Base-by-base conservation (phyloP, 495 filamentous ascomycete genomes). In the Neurospora sp. region DNA sequence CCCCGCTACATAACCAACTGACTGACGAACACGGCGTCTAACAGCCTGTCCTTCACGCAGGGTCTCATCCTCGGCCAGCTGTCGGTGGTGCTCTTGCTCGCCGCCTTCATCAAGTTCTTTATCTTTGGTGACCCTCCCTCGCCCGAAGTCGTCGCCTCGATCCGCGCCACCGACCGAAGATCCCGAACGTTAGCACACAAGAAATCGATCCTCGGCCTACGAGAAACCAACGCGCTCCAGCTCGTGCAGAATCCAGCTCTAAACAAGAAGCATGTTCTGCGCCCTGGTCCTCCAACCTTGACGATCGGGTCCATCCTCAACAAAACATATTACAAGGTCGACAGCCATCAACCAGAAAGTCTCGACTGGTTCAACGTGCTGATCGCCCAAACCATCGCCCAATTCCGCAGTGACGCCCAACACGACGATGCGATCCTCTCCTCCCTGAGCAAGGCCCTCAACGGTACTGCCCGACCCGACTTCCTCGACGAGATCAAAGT, bases 341-440 rank as follows among this genome's bases (percentile, higher is more conserved):
- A 94, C 72, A 92, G 91, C 48, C 96, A 99, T 80, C 95, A 97
- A 81, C 96, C 96, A n/a, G 96, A 99, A 82, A 94, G 91, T n/a
- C 83, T 99, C 75, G 96, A 99, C 80, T 99, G 96, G 96, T 98
- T 99, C 86, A 99, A 99, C 81, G 96, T 99, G 35, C 86, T 99
- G 72, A 90, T 98, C 71, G 96, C 96, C 8, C 96, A 99, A 83
- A 96, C 96, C 0, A 94, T 99, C 70, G 95, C 96, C 3, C 96
- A 98, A 78, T 94, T 98, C 78, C 88, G 96, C 69, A 89, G 91
- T 73, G 96, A 98, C 77, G 96, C 96, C 35, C 87, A 92, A 38
- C 89, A 93, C 70, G 94, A 97, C 78, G 92, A 93, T 77, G 96
- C 96, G 8, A 94, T 99, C 31, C 88, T 99, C n/a, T 91, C 88